Evolutionary conservation across 768 basidiomycete species (phyloP).

Genomic region (Sporobolomyces phaffii): DNA sequence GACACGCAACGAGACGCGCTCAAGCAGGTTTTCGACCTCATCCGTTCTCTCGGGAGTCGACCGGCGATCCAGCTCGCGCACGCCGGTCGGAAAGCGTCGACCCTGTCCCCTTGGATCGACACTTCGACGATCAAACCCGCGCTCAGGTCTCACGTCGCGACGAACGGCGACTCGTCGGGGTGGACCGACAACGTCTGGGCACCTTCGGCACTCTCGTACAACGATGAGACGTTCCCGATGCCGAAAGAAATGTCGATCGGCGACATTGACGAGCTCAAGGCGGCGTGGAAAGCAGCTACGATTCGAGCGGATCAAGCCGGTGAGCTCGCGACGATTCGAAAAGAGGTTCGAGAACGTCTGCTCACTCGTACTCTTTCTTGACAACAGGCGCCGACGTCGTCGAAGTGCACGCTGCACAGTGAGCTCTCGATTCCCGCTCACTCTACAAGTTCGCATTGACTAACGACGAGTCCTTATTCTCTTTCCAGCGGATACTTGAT

Average conservation of each 20-base stretch:
- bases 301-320: conserved; percentile 35
- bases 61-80: conserved; percentile 77
- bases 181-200: conserved; percentile 66
- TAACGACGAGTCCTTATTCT: background rate
- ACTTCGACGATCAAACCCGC: conserved; percentile 37
- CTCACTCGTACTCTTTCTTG: too few species aligned
- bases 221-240: conserved; percentile 51
- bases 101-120: conserved; percentile 62
- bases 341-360: too few species aligned
- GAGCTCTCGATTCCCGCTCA: background rate
- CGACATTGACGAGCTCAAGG: conserved; percentile 56
- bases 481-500: conserved; percentile 52
- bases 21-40: conserved; percentile 66
- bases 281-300: conserved; percentile 53
- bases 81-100: conserved; percentile 72
- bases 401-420: conserved; percentile 45
- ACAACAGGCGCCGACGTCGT: conserved; percentile 45
- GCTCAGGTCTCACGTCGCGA: conserved; percentile 38
- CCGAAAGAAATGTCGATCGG: conserved; percentile 58
- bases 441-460: background rate
- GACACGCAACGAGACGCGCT: conserved; percentile 59
- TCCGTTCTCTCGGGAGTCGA: conserved; percentile 61
- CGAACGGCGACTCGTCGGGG: conserved; percentile 55
- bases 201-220: conserved; percentile 58
- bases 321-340: too few species aligned